These are phyloP conservation scores for Marasmius sp. DNA, from an alignment of 1,284 basidiomycete genomes.

Conservation along the genomic window DNA sequence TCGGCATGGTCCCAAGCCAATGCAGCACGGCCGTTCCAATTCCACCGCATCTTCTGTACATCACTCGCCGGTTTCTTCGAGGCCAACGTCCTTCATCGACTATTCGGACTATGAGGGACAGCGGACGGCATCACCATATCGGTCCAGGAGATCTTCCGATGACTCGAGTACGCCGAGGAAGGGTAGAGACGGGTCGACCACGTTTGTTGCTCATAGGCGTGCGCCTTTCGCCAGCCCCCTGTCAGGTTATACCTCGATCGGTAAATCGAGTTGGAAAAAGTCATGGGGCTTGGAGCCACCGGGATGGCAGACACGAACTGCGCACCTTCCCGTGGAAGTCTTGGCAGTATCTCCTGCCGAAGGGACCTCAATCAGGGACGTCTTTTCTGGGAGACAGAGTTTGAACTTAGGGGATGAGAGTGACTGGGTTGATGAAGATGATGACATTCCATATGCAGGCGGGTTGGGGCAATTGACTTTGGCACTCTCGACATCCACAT, in stretches of 20 bases:
- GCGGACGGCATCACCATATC: constrained; percentile 55
- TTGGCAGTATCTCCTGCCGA: constrained; percentile 65
- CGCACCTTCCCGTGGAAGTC: constrained; percentile 71
- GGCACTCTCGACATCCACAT: constrained; percentile 27
- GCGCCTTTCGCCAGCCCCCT: constrained; percentile 64
- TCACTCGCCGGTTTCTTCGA: constrained; percentile 69
- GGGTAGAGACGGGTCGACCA: constrained; percentile 38
- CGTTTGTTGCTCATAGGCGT: constrained; percentile 76
- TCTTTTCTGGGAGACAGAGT: constrained; percentile 68
- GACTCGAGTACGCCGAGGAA: constrained; percentile 42
- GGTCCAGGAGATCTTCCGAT: constrained; percentile 42
- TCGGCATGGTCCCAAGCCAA: constrained; percentile 50
- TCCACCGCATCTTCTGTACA: constrained; percentile 70
- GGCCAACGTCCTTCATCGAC: constrained; percentile 75
- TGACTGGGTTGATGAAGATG: constrained; percentile 84
- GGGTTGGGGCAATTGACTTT: constrained; percentile 72
- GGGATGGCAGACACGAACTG: constrained; percentile 74
- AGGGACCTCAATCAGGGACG: constrained; percentile 61
- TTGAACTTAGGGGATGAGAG: constrained; percentile 69
- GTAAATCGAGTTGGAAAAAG: constrained; percentile 84
- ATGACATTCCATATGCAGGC: constrained; percentile 75
- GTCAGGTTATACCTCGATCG: constrained; percentile 41
- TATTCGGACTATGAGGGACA: constrained; percentile 62
- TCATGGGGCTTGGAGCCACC: constrained; percentile 83
- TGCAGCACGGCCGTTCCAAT: constrained; percentile 50